These are phyloP conservation scores for Neurospora sp. DNA, from an alignment of 2,329 filamentous ascomycete species.

Conservation along the genomic window DNA sequence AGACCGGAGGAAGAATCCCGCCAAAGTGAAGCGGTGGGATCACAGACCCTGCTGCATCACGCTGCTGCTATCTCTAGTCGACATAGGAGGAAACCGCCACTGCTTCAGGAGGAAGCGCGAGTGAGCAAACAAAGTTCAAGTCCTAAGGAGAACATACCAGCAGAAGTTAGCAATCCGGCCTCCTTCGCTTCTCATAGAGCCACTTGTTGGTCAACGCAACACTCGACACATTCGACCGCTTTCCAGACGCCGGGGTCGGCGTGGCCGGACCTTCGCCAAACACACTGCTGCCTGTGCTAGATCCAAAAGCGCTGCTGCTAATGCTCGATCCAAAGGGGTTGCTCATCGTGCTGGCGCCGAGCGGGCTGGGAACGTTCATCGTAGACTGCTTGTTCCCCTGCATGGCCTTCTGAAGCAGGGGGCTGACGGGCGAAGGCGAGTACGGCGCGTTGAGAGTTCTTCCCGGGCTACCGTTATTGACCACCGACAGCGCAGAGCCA, in stretches of 20 bases:
- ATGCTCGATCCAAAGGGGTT: constrained; percentile 42
- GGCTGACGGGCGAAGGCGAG: constrained; percentile 33
- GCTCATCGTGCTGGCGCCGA: not conserved
- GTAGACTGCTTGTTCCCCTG: constrained; percentile 23
- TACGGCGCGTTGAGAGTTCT: constrained; percentile 26
- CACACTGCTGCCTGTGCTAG: constrained; percentile 34
- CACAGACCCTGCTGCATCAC: constrained; percentile 12
- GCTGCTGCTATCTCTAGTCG: constrained; percentile 20
- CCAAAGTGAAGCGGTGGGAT: not conserved
- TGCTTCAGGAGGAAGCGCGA: not conserved
- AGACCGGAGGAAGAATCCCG: not conserved
- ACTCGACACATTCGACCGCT: constrained; percentile 64
- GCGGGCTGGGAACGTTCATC: constrained; percentile 37
- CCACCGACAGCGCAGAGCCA: constrained; percentile 49
- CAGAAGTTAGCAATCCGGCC: constrained; percentile 18
- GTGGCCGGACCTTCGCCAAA: constrained; percentile 48
- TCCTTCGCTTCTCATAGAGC: constrained; percentile 76
- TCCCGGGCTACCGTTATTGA: constrained; percentile 26
- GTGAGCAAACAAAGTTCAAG: not conserved
- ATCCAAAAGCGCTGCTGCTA: constrained; percentile 35
- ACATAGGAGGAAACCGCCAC: not conserved
- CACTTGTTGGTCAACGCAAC: constrained; percentile 85
- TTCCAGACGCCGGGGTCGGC: constrained; percentile 56
- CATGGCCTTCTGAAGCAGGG: constrained; percentile 59
- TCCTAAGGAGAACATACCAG: not conserved